These are phyloP conservation scores for Paxillus rubicundulus DNA, from an alignment of 768 basidiomycete species.

Conservation along the genomic window DNA sequence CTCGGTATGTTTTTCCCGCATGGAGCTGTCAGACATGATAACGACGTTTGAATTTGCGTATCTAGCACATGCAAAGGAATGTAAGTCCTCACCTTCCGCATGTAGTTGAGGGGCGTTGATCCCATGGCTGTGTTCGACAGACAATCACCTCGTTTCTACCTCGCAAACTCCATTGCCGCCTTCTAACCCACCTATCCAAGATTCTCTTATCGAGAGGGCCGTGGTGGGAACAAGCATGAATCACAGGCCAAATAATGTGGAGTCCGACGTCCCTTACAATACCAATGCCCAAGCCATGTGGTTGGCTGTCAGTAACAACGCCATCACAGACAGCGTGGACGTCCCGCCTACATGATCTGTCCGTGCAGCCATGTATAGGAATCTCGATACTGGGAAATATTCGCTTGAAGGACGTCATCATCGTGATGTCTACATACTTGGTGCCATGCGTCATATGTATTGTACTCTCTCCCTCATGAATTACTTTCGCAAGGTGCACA, in stretches of 20 bases:
- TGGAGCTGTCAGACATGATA: background rate
- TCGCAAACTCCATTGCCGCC: background rate
- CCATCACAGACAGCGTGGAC: background rate
- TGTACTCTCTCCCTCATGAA: background rate
- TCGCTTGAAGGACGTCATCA: no score
- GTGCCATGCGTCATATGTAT: background rate
- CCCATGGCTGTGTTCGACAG: constrained; percentile 22
- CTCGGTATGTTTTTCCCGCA: constrained; percentile 46
- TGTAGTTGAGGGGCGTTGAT: constrained; percentile 7
- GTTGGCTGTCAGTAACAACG: background rate
- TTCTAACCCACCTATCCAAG: background rate
- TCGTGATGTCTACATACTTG: background rate
- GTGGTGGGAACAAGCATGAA: constrained; percentile 1
- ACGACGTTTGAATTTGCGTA: constrained; percentile 9
- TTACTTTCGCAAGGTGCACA: constrained; percentile 2
- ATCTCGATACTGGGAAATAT: no score
- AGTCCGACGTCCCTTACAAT: background rate
- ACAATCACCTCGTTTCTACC: constrained; percentile 38
- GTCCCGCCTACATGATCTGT: background rate
- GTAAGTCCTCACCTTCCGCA: constrained; percentile 40
- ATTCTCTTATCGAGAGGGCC: background rate
- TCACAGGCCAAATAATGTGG: background rate
- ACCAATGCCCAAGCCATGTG: background rate
- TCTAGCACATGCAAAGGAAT: constrained; percentile 72
- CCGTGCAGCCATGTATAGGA: background rate